Percentiles rank a stretch among this genome's conserved stretches.
Conservation (phyloP, 306 rosid species). For the Begonia masoniana region DNA sequence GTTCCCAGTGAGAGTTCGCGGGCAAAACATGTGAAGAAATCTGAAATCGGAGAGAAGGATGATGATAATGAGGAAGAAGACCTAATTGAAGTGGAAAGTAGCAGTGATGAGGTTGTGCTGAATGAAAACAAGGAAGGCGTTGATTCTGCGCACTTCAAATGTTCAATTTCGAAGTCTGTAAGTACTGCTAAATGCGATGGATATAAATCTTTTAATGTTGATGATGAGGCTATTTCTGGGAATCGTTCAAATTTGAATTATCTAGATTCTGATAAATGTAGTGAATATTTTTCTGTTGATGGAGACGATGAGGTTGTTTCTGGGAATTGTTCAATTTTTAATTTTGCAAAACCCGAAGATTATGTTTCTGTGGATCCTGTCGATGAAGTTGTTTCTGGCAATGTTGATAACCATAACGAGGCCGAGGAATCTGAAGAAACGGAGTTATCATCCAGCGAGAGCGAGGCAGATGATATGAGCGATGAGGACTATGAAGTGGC, state of each 20-base stretch:
- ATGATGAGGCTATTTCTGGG: background rate
- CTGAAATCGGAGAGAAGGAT: background rate
- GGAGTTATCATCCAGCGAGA: too few species aligned
- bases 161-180: background rate
- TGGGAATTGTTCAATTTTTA: background rate
- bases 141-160: slow-evolving; percentile 5
- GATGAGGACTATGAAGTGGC: too few species aligned
- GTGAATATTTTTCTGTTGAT: slow-evolving; percentile 1
- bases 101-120: slow-evolving; percentile 4
- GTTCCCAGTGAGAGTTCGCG: slow-evolving; percentile 7
- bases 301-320: background rate
- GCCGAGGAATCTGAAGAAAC: too few species aligned
- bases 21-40: slow-evolving; percentile 4
- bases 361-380: too few species aligned
- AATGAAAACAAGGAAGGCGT: slow-evolving; percentile 6
- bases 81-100: background rate
- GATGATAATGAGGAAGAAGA: background rate
- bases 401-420: background rate
- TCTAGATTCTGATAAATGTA: too few species aligned
- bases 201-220: background rate
- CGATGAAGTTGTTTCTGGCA: background rate
- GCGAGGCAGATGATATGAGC: too few species aligned
- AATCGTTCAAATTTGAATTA: too few species aligned
- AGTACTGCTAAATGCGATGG: background rate
- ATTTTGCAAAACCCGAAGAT: too few species aligned